These are phyloP conservation scores for Thalassiosira hispida DNA, from an alignment of 352 stramenopile genomes.

Conservation along the genomic window DNA sequence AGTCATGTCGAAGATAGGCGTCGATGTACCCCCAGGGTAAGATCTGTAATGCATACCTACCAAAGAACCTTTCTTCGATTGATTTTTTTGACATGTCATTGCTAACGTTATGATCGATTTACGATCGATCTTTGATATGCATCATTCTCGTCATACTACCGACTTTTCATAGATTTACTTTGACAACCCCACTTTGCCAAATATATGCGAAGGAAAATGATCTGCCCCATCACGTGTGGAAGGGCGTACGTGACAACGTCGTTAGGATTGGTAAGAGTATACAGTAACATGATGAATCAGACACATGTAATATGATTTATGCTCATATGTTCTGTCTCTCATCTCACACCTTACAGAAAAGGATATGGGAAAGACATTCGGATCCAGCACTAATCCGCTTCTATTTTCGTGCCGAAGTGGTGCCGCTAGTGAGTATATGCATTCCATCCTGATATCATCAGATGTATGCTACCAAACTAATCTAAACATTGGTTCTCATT, in stretches of 20 bases:
- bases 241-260: conserved; percentile 67
- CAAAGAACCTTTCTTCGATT: no score
- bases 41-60: conserved; percentile 9
- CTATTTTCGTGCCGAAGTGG: conserved; percentile 85
- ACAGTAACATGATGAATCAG: background rate
- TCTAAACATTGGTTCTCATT: background rate
- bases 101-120: background rate
- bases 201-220: conserved; percentile 62
- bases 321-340: background rate
- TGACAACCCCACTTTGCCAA: conserved; percentile 69
- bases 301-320: background rate
- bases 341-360: conserved; percentile 48
- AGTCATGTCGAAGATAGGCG: conserved; percentile 75
- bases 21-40: conserved; percentile 67
- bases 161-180: conserved; percentile 48
- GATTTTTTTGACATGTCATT: no score
- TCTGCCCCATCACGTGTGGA: conserved; percentile 66
- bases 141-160: background rate
- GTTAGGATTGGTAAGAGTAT: conserved; percentile 43
- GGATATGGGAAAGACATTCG: conserved; percentile 83
- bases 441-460: no score
- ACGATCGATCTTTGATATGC: no score
- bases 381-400: conserved; percentile 77
- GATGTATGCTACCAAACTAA: background rate
- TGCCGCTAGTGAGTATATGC: conserved; percentile 65